Conservation (phyloP, 2,329 filamentous ascomycete species). For the Phialophora tarda region DNA sequence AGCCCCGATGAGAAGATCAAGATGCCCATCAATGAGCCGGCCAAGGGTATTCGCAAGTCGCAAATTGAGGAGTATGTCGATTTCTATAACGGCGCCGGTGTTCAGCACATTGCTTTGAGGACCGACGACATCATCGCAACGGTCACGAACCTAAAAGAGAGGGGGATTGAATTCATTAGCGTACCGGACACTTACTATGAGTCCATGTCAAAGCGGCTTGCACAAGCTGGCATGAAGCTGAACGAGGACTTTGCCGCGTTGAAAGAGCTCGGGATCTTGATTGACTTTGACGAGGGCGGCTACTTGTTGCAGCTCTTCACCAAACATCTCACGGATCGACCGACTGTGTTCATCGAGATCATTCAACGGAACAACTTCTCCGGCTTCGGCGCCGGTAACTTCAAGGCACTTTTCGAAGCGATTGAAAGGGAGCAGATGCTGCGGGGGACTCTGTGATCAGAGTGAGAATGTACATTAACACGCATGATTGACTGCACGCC, state of each 20-base stretch:
- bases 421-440: conserved; percentile 91
- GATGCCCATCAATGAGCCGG: conserved; percentile 98
- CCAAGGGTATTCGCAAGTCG: conserved; percentile 83
- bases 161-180: conserved; percentile 90
- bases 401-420: conserved; percentile 92
- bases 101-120: conserved; percentile 90
- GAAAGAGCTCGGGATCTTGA: conserved; percentile 80
- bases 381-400: conserved; percentile 93
- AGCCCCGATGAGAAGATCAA: conserved; percentile 85
- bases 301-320: conserved; percentile 80
- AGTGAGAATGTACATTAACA: neutral
- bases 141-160: conserved; percentile 78
- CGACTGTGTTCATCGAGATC: conserved; percentile 95
- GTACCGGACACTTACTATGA: conserved; percentile 88
- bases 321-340: conserved; percentile 90
- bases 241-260: conserved; percentile 80
- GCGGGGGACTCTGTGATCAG: conserved; percentile 74
- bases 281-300: conserved; percentile 92
- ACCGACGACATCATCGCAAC: conserved; percentile 78
- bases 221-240: conserved; percentile 64
- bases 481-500: no score
- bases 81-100: conserved; percentile 87
- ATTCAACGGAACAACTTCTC: conserved; percentile 90
- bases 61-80: conserved; percentile 94
- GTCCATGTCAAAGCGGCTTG: conserved; percentile 74